These are phyloP conservation scores for Calonectria pseudoturangicola DNA, from an alignment of 2,329 filamentous ascomycete genomes.

Conservation along the genomic window DNA sequence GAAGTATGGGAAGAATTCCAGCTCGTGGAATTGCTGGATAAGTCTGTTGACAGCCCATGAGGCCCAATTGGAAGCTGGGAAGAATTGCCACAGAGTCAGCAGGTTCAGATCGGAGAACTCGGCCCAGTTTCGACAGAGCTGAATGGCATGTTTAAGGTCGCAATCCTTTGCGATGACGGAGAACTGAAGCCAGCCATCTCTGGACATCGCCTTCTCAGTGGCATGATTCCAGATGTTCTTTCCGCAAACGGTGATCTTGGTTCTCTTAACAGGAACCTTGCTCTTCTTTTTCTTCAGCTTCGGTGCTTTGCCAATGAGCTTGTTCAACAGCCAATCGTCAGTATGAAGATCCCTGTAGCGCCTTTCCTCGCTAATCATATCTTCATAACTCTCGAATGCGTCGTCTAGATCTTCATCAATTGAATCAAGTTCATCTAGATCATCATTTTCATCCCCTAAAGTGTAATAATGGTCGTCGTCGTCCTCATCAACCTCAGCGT, in stretches of 20 bases:
- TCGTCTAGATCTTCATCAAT: background rate
- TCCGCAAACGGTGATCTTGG: slow-evolving; percentile 52
- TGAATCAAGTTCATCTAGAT: too few species aligned
- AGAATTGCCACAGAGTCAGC: slow-evolving; percentile 53
- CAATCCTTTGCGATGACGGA: slow-evolving; percentile 57
- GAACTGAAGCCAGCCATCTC: slow-evolving; percentile 58
- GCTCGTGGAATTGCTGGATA: slow-evolving; percentile 53
- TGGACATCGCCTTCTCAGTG: slow-evolving; percentile 55
- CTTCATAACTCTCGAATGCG: slow-evolving; percentile 1
- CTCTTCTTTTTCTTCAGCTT: slow-evolving; percentile 19
- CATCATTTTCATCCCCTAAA: background rate
- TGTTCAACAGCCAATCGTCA: slow-evolving; percentile 47
- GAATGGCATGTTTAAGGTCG: slow-evolving; percentile 53
- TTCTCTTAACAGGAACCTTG: slow-evolving; percentile 30
- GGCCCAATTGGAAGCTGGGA: slow-evolving; percentile 55
- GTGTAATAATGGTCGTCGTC: background rate
- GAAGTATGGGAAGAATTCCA: slow-evolving; percentile 55
- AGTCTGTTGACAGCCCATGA: slow-evolving; percentile 50
- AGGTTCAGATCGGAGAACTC: slow-evolving; percentile 56
- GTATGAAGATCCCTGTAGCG: slow-evolving; percentile 51
- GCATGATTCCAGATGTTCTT: slow-evolving; percentile 57
- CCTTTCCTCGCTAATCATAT: slow-evolving; percentile 43
- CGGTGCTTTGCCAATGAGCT: slow-evolving; percentile 24
- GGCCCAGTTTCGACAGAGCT: slow-evolving; percentile 56
- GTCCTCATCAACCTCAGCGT: slow-evolving; percentile 26